phyloP scores from a whole-genome alignment of 2,329 filamentous ascomycete genomes.

The Colletotrichum karsti region DNA sequence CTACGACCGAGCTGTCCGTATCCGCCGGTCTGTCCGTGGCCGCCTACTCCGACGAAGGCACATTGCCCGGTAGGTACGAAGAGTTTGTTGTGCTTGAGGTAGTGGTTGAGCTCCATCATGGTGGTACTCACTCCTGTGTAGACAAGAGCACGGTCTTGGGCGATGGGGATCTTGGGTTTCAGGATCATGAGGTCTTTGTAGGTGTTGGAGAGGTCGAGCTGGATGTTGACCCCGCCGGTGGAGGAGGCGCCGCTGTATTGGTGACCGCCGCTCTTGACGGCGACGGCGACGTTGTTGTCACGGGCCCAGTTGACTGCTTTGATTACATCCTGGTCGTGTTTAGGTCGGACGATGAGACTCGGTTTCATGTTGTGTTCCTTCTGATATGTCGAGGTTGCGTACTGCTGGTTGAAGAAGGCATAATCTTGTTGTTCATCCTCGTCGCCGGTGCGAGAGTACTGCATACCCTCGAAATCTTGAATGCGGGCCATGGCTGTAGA shows the following conservation, averaged over 20 bases:
- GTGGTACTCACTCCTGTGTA: slow-evolving; percentile 50
- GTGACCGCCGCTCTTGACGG: slow-evolving; percentile 56
- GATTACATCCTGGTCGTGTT: slow-evolving; percentile 50
- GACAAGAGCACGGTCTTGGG: slow-evolving; percentile 44
- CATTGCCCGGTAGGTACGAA: slow-evolving; percentile 58
- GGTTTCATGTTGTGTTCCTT: slow-evolving; percentile 52
- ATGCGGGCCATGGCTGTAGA: slow-evolving; percentile 8
- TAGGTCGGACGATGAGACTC: slow-evolving; percentile 52
- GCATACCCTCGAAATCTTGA: slow-evolving; percentile 20
- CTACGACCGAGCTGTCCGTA: slow-evolving; percentile 56
- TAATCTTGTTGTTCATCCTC: slow-evolving; percentile 10
- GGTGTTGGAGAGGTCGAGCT: slow-evolving; percentile 51
- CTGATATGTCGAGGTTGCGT: slow-evolving; percentile 52
- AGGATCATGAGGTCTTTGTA: slow-evolving; percentile 43
- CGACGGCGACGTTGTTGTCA: slow-evolving; percentile 48
- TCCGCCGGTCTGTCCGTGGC: slow-evolving; percentile 57
- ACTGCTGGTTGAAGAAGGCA: slow-evolving; percentile 41
- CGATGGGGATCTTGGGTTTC: slow-evolving; percentile 38
- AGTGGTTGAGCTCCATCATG: slow-evolving; percentile 52
- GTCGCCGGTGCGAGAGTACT: slow-evolving; percentile 12
- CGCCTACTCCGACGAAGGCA: slow-evolving; percentile 52
- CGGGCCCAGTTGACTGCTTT: slow-evolving; percentile 49
- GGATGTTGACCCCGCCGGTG: slow-evolving; percentile 52
- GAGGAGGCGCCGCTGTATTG: slow-evolving; percentile 60
- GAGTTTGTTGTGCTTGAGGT: slow-evolving; percentile 46